Evolutionary conservation across 1,284 basidiomycete species (phyloP), one percentile per base, ranked within the genome.

Genomic region (Trichosporon faecale): DNA sequence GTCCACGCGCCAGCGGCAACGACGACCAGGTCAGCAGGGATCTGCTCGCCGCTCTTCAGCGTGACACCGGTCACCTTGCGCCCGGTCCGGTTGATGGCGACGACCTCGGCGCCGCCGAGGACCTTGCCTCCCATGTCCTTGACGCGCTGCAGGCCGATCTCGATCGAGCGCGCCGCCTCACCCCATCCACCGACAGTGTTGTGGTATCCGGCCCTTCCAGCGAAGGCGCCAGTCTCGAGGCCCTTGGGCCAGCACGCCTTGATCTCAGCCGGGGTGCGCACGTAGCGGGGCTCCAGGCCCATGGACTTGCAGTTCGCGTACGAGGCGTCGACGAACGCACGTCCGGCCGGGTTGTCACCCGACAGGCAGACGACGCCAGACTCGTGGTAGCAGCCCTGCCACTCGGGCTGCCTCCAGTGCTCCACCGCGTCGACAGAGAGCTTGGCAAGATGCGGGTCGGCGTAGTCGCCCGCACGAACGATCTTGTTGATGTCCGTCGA

Each of bases 131-230:
- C 90, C n/a, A 90, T 84, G 65, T 74, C 66, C 5, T 83, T 76
- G 3, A 95, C 89, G 68, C 86, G 87, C 44, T 84, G 79, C 66
- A 91, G 87, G 70, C 92, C 83, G 12, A 87, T 82, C 6, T 83
- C 77, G 7, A 93, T 80, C 1, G 91, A 92, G 74, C 90, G 88
- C 1, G 87, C 86, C 1, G 94, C 92, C 78, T 91, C 87, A 1
- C 89, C 92, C 95, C 95, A 98, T 2, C 95, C 95, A 0, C 91
- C 89, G 46, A 91, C 89, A 1, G 84, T 85, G 78, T 95, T 96
- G 64, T 91, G 77, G 79, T 92, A 95, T 18, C 82, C 83, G 0
- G 89, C 89, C 37, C 78, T 74, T 3, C 68, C 74, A n/a, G 57
- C 72, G 66, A 82, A 81, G 2, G 65, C 66, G 37, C 77, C 79